Percentiles rank a stretch among this genome's conserved stretches.
These are phyloP conservation scores for Curvularia sp. DNA, from an alignment of 2,329 filamentous ascomycete species.

Conservation along the genomic window DNA sequence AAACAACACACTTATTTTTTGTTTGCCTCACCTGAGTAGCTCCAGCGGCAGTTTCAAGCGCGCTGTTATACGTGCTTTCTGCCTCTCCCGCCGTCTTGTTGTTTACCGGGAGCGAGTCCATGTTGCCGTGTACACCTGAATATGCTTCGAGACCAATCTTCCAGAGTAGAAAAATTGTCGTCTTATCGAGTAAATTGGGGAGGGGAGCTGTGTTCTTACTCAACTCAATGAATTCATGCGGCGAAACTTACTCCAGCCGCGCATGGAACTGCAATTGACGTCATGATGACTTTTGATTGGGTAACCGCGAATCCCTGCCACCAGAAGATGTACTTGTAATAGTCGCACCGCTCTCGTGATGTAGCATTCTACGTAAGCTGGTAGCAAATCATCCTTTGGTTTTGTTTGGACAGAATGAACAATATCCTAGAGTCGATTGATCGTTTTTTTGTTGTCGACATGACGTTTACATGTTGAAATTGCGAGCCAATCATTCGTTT, in stretches of 20 bases:
- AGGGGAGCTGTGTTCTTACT: neutral
- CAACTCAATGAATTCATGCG: neutral
- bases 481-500: too few species aligned
- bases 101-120: slow-evolving; percentile 50
- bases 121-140: slow-evolving; percentile 9
- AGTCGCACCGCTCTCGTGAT: too few species aligned
- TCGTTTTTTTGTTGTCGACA: too few species aligned
- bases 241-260: neutral
- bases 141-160: neutral
- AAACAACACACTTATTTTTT: neutral
- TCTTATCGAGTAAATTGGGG: neutral
- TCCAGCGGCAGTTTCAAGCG: slow-evolving; percentile 68
- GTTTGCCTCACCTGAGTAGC: slow-evolving; percentile 60
- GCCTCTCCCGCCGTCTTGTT: slow-evolving; percentile 59
- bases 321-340: neutral
- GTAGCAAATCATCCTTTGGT: too few species aligned
- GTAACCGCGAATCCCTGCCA: neutral
- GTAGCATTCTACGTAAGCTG: too few species aligned
- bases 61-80: slow-evolving; percentile 62
- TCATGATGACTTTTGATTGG: slow-evolving; percentile 17
- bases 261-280: slow-evolving; percentile 14
- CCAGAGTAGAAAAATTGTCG: too few species aligned
- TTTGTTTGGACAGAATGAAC: too few species aligned
- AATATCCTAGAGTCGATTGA: too few species aligned
- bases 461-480: too few species aligned